Evolutionary conservation across 1,284 basidiomycete species (phyloP).

Genomic region (Fomes fomentarius): DNA sequence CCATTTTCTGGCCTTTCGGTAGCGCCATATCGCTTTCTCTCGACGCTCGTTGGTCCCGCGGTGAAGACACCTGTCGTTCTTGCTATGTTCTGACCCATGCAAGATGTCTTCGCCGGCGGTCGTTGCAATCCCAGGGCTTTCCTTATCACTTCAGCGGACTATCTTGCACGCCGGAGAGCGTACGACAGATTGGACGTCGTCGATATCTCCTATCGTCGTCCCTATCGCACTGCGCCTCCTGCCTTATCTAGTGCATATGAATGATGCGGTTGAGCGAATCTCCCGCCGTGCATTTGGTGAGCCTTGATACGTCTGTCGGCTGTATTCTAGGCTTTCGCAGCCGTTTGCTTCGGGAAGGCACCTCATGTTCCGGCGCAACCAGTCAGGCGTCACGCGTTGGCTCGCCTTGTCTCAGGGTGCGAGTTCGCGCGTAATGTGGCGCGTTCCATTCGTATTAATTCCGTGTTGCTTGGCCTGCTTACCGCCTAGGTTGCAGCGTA

Average conservation of each 20-base stretch:
- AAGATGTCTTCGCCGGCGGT: not conserved
- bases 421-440: conserved; percentile 5
- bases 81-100: not conserved
- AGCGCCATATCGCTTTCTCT: not conserved
- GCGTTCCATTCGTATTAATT: conserved; percentile 5
- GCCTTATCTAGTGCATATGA: not conserved
- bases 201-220: not conserved
- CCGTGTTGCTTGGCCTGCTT: conserved; percentile 1
- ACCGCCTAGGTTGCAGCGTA: not conserved
- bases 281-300: too few species aligned
- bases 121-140: not conserved
- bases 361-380: not conserved
- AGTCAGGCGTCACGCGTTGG: not conserved
- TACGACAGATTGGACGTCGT: not conserved
- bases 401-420: conserved; percentile 1
- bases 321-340: not conserved
- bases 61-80: not conserved
- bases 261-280: too few species aligned
- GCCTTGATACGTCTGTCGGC: not conserved
- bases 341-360: too few species aligned
- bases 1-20: not conserved
- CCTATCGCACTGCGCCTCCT: not conserved
- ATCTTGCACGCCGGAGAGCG: too few species aligned
- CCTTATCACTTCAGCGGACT: too few species aligned
- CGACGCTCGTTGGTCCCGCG: not conserved